Base-by-base conservation (phyloP, 768 basidiomycete genomes). In the Strobilomyces dryophilus region DNA sequence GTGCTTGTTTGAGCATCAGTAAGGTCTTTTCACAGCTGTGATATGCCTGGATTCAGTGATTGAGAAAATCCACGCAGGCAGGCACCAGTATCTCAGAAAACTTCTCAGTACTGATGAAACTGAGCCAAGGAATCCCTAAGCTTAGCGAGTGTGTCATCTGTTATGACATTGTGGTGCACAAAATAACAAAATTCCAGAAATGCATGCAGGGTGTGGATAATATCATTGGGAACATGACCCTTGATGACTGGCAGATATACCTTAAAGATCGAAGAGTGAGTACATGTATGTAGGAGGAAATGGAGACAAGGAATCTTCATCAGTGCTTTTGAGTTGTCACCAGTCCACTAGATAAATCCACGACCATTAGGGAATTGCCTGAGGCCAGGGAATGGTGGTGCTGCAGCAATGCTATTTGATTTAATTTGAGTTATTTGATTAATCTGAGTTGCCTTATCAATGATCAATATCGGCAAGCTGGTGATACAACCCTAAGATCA, bases 1-100 rank as follows among this genome's bases (percentile, higher is more conserved):
- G 7, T 54, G 43, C 17, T 43, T 52, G 46, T 56, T 73, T 2
- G 72, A 73, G 1, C 54, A 54, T 0, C 60, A 55, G 57, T 63
- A 74, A 0, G 71, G 71, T 36, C 70, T 49, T 43, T 74, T 74
- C 2, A 75, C 68, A 1, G 71, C 71, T 14, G 62, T 61, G 45
- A 73, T 73, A 27, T 72, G 72, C 40, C 66, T 69, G 0, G 67
- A 69, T 44, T 75, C 71, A 0, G 70, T 74, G 9, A 73, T 74
- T 7, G 71, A 73, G 56, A 62, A 40, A 71, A 65, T 2, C 41
- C 40, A 14, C 21, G 8, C 1, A 5, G 18, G 2, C 32, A 7
- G 3, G 34, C 31, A 6, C 18, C 45, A 34, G 14, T 2, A 1
- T 45, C 31, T 8, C 11, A 20, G 31, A 45, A 45, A 5, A 45